Evolutionary conservation across 2,329 filamentous ascomycete genomes (phyloP).

Genomic region (Aspergillus sclerotialis): DNA sequence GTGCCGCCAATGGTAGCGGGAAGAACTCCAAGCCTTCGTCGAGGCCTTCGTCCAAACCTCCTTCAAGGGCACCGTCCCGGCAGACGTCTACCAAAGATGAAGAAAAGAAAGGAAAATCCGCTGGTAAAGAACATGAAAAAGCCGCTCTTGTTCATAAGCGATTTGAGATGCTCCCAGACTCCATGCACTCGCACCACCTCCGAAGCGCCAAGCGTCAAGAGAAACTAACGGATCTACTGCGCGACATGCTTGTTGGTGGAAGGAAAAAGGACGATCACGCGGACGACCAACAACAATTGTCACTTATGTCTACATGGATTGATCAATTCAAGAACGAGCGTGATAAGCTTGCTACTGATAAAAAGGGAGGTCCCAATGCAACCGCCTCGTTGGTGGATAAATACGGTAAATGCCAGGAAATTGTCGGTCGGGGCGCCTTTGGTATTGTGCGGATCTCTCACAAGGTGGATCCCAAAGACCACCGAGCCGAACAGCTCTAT

Average conservation of each 20-base stretch:
- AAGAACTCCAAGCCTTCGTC: conserved; percentile 13
- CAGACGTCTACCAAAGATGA: conserved; percentile 27
- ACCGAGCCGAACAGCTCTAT: conserved; percentile 76
- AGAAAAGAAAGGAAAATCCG: conserved; percentile 20
- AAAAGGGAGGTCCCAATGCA: conserved; percentile 66
- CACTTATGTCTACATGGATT: conserved; percentile 91
- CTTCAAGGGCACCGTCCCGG: conserved; percentile 26
- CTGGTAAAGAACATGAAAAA: conserved; percentile 30
- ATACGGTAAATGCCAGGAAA: conserved; percentile 96
- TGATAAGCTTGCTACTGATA: conserved; percentile 66
- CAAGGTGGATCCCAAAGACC: conserved; percentile 78
- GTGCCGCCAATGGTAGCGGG: conserved; percentile 22
- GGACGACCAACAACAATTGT: conserved; percentile 69
- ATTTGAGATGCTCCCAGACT: conserved; percentile 56
- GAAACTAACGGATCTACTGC: conserved; percentile 87
- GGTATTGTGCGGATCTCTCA: conserved; percentile 96
- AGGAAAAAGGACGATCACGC: conserved; percentile 63
- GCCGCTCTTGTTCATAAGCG: conserved; percentile 32
- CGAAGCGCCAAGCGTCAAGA: conserved; percentile 89
- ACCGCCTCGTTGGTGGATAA: conserved; percentile 83
- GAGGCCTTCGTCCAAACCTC: conserved; percentile 20
- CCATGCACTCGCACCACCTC: conserved; percentile 78
- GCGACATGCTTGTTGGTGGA: conserved; percentile 71
- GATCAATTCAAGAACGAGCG: conserved; percentile 87
- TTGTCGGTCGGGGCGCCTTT: conserved; percentile 92